Evolutionary conservation across 176 grass and related monocot species (phyloP).

Genomic region (Urochloa ruziziensis): DNA sequence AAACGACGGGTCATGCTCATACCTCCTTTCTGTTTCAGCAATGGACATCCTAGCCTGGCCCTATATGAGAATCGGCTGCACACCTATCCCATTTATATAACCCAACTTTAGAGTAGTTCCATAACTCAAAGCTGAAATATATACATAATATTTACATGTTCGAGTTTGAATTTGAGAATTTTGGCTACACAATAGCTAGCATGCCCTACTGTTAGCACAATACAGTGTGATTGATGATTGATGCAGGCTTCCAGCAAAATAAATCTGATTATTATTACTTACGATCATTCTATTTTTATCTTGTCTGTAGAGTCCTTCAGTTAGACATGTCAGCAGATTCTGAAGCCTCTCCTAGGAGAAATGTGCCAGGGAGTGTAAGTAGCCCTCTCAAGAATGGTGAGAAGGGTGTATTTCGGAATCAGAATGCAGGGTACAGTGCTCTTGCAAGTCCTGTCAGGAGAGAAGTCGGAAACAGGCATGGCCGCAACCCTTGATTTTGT

Average conservation of each 20-base stretch:
- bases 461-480: conserved; percentile 73
- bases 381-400: conserved; percentile 47
- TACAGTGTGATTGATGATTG: background rate
- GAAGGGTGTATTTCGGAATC: conserved; percentile 50
- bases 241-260: background rate
- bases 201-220: background rate
- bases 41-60: background rate
- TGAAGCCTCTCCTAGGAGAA: conserved; percentile 41
- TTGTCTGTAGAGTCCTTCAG: conserved; percentile 55
- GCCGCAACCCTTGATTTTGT: conserved; percentile 27
- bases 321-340: conserved; percentile 47
- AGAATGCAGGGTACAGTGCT: conserved; percentile 50
- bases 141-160: background rate
- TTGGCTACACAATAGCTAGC: background rate
- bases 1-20: background rate
- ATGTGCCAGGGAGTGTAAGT: conserved; percentile 34
- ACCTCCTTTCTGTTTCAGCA: background rate
- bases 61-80: background rate
- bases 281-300: conserved; percentile 20
- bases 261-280: background rate
- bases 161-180: conserved; percentile 1
- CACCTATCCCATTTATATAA: background rate
- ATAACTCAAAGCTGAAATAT: no score
- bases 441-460: conserved; percentile 76
- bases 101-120: background rate